These are phyloP conservation scores for Aspergillus udagawae DNA, from an alignment of 2,329 filamentous ascomycete species.

Conservation along the genomic window DNA sequence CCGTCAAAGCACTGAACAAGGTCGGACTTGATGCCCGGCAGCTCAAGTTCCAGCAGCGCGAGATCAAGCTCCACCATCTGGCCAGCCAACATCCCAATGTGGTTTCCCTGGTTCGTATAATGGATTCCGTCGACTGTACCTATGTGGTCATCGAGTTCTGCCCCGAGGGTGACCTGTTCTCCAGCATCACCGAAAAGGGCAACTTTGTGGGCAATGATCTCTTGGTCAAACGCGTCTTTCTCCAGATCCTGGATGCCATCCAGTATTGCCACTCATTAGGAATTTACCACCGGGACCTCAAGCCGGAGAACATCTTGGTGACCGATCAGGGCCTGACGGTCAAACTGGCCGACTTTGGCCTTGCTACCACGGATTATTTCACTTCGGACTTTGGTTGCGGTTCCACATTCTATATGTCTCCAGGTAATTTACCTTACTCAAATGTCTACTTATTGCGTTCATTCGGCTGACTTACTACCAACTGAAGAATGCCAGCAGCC, in stretches of 20 bases:
- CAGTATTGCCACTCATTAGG: slow-evolving; percentile 89
- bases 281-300: slow-evolving; percentile 96
- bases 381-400: slow-evolving; percentile 97
- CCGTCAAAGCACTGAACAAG: slow-evolving; percentile 96
- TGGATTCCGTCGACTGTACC: slow-evolving; percentile 87
- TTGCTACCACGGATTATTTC: slow-evolving; percentile 77
- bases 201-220: slow-evolving; percentile 91
- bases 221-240: slow-evolving; percentile 79
- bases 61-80: slow-evolving; percentile 86
- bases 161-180: slow-evolving; percentile 93
- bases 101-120: slow-evolving; percentile 87
- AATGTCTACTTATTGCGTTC: not conserved
- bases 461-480: slow-evolving; percentile 6
- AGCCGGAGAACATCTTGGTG: slow-evolving; percentile 97
- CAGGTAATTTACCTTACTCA: slow-evolving; percentile 62
- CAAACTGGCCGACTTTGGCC: slow-evolving; percentile 95
- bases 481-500: slow-evolving; percentile 82
- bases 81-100: slow-evolving; percentile 90
- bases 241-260: slow-evolving; percentile 95
- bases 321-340: slow-evolving; percentile 83
- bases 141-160: slow-evolving; percentile 97
- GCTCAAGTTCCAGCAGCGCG: slow-evolving; percentile 82
- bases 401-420: slow-evolving; percentile 99
- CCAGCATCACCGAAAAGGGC: slow-evolving; percentile 92
- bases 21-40: slow-evolving; percentile 84